Conservation (phyloP, 805 yeast genomes). For the Dipodascopsis tothii region DNA sequence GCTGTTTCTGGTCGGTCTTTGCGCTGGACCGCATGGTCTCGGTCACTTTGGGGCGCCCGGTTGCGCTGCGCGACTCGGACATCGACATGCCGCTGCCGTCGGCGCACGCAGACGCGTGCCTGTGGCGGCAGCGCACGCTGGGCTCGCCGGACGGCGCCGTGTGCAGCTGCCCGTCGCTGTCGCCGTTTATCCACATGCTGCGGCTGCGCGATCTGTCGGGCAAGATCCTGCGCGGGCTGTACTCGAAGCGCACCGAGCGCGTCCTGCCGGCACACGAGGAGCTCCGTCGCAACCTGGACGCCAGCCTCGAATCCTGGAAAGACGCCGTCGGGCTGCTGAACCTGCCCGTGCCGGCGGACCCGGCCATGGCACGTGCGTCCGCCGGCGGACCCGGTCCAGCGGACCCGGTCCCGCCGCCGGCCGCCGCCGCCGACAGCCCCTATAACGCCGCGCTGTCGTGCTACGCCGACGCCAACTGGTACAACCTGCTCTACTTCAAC, state of each 20-base stretch:
- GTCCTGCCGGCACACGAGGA: slow-evolving; percentile 48
- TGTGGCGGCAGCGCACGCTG: no score
- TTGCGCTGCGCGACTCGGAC: slow-evolving; percentile 75
- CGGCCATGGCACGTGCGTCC: no score
- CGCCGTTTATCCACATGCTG: slow-evolving; percentile 57
- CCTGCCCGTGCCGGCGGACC: no score
- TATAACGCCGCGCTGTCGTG: slow-evolving; percentile 54
- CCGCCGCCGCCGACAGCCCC: no score
- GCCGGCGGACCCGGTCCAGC: no score
- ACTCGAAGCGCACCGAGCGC: slow-evolving; percentile 55
- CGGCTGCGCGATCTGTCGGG: slow-evolving; percentile 65
- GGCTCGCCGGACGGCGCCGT: no score
- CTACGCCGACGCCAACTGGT: slow-evolving; percentile 52
- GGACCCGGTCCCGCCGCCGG: no score
- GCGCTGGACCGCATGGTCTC: slow-evolving; percentile 73
- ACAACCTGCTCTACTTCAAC: slow-evolving; percentile 53
- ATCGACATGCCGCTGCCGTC: slow-evolving; percentile 56
- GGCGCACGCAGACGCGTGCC: slow-evolving; percentile 5
- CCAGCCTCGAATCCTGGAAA: slow-evolving; percentile 58
- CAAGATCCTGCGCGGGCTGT: slow-evolving; percentile 60
- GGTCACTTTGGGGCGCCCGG: slow-evolving; percentile 75
- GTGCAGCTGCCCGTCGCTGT: slow-evolving; percentile 54
- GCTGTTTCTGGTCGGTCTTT: slow-evolving; percentile 77
- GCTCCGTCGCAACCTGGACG: slow-evolving; percentile 51
- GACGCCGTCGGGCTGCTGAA: no score